Evolutionary conservation across 164 flowering plant genomes (phyloP), one percentile per base, ranked within the genome.

Genomic region (Annona squamosa): DNA sequence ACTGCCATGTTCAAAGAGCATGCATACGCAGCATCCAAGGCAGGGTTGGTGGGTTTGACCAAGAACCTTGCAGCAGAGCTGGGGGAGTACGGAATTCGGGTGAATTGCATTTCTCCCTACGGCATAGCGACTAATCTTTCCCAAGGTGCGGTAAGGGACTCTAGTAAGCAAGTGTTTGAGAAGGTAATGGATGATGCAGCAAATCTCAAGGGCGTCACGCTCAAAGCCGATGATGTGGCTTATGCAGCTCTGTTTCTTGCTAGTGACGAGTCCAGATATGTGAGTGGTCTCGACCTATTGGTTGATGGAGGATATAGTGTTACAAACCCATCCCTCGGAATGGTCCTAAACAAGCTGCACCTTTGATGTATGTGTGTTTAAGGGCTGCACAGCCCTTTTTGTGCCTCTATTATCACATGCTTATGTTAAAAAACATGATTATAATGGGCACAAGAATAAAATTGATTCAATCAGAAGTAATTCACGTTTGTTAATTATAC

Each of bases 1-100:
- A 44, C 56, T 1, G 75, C 66, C 26, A 71, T 71, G 37, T 17
- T 44, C 37, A 48, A 4, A 10, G 1, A 65, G 3, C 75, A 67
- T 18, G 71, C 75, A 17, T 73, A 73, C 2, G 16, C 42, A 43
- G 19, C 41, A 19, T 73, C 75, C 17, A 73, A 73, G 44, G 71
- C 67, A 3, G 75, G 52, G 9, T 71, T 67, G 48, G 65, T 67
- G 12, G 75, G 75, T 7, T 65, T 67, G 2, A 67, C 48, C 13
- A 73, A 43, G 75, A 67, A 73, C 44, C 42, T 71, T 1, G 75
- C 75, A 3, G 57, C 26, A 2, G 71, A 73, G 65, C 65, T 73
- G 5, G 75, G 75, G 16, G 16, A 42, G n/a, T 73, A n/a, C 7
- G 75, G 75, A 9, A 67, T 73, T 16, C 46, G 75, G n/a, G 75